Evolutionary conservation across 179 eudicot genomes (phyloP), one percentile per base, ranked within the genome.

Genomic region (Monotropa hypopitys): DNA sequence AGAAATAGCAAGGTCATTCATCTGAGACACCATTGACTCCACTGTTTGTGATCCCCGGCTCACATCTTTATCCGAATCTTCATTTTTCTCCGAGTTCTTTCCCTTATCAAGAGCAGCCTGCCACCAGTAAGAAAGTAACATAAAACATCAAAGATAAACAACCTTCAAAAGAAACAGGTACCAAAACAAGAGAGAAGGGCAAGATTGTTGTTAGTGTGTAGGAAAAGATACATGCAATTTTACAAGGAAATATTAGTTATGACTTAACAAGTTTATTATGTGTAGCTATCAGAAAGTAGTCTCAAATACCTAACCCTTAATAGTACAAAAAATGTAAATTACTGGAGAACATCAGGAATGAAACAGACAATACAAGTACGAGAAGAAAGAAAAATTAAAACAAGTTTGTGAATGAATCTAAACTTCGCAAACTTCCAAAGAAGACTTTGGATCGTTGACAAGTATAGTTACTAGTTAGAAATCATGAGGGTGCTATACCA

Each of bases 1-100:
- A 77, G 89, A 83, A 79, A 94, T 81, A 72, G 87, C 70, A 74
- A 94, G 82, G 63, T 81, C 88, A 76, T 82, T 84, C 79, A 94
- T 85, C 82, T 88, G 88, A 45, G 97, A 86, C 67, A 87, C 80
- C 78, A 88, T 81, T 33, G 86, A 80, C 66, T 88, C 94, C 18
- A 80, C 77, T 38, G 84, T 51, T 76, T 88, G 84, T 2, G 83
- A 80, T 76, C 68, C 78, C 62, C 80, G 82, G 70, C 67, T 80
- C 33, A 75, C 77, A 76, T 84, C 92, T 72, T 81, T 86, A 81
- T 70, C 76, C 42, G 78, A 81, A 35, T 54, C 78, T 61, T 84
- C 87, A 61, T 82, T 53, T 30, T 80, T 75, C 51, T 84, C 89
- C 21, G 84, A 80, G 78, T 74, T 80, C 56, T 76, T 78, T 49